Evolutionary conservation across 2,329 filamentous ascomycete genomes (phyloP).

Genomic region (Ophiobolus disseminans): DNA sequence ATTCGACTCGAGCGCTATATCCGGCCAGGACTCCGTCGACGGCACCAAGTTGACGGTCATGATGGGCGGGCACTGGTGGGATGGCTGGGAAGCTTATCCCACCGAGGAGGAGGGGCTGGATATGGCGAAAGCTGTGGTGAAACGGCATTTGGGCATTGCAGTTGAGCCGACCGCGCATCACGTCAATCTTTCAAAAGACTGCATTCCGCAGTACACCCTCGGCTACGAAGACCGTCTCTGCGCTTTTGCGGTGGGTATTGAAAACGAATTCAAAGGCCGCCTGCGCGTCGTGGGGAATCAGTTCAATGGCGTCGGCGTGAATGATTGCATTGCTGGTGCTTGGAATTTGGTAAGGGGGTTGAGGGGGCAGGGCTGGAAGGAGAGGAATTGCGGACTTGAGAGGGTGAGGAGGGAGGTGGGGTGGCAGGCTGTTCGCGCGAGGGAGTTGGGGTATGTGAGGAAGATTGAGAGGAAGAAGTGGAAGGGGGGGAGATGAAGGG

Average conservation of each 20-base stretch:
- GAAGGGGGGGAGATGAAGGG: conserved; percentile 1
- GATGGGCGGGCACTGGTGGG: conserved; percentile 93
- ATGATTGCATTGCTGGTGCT: conserved; percentile 62
- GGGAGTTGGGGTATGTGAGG: conserved; percentile 15
- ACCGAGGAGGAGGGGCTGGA: conserved; percentile 68
- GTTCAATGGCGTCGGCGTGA: conserved; percentile 57
- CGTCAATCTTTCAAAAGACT: conserved; percentile 70
- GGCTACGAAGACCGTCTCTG: conserved; percentile 73
- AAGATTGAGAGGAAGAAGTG: not conserved
- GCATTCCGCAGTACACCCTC: conserved; percentile 89
- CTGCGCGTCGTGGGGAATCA: conserved; percentile 67
- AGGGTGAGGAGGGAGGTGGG: conserved; percentile 19
- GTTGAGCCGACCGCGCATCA: conserved; percentile 67
- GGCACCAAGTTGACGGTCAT: conserved; percentile 94
- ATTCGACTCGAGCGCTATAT: conserved; percentile 78
- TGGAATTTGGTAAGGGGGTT: conserved; percentile 59
- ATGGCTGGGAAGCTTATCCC: conserved; percentile 68
- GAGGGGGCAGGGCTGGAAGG: conserved; percentile 38
- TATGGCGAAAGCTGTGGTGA: conserved; percentile 74
- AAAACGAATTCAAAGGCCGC: conserved; percentile 66
- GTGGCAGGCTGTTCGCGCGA: conserved; percentile 18
- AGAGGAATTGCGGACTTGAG: conserved; percentile 37
- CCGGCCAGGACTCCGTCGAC: conserved; percentile 61
- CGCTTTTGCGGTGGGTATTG: conserved; percentile 60
- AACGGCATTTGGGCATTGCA: conserved; percentile 76